Evolutionary conservation across 257 asterid genomes (phyloP).

Genomic region (Knoxia roxburghii): DNA sequence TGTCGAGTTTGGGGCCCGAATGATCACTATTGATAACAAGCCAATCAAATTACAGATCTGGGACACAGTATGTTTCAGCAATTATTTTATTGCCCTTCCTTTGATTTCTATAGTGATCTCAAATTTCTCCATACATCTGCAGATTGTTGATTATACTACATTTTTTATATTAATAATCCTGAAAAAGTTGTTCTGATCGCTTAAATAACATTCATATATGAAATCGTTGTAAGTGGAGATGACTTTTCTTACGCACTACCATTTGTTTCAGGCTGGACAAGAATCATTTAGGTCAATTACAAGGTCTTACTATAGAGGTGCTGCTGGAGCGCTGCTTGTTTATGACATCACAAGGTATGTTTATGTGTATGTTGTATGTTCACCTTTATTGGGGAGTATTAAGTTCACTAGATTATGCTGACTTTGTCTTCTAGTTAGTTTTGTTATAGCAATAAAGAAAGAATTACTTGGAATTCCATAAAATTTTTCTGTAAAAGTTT

Average conservation of each 20-base stretch:
- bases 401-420: not conserved
- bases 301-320: constrained; percentile 81
- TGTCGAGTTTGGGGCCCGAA: constrained; percentile 71
- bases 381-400: not conserved
- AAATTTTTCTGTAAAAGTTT: not conserved
- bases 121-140: not conserved
- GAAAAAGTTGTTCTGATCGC: too few species aligned
- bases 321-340: constrained; percentile 82
- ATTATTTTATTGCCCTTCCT: not conserved
- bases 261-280: constrained; percentile 61
- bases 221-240: not conserved
- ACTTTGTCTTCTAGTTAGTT: not conserved
- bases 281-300: constrained; percentile 79
- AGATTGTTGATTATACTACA: not conserved
- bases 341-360: constrained; percentile 74
- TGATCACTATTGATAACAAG: constrained; percentile 63
- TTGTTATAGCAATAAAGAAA: not conserved
- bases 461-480: not conserved
- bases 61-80: constrained; percentile 61
- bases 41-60: constrained; percentile 74
- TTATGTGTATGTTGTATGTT: too few species aligned
- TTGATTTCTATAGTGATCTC: not conserved
- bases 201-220: not conserved
- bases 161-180: not conserved
- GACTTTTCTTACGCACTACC: not conserved